Evolutionary conservation across 2,329 filamentous ascomycete species (phyloP), one percentile per base, ranked within the genome.

Genomic region (Cephalotrichum gorgonifer): DNA sequence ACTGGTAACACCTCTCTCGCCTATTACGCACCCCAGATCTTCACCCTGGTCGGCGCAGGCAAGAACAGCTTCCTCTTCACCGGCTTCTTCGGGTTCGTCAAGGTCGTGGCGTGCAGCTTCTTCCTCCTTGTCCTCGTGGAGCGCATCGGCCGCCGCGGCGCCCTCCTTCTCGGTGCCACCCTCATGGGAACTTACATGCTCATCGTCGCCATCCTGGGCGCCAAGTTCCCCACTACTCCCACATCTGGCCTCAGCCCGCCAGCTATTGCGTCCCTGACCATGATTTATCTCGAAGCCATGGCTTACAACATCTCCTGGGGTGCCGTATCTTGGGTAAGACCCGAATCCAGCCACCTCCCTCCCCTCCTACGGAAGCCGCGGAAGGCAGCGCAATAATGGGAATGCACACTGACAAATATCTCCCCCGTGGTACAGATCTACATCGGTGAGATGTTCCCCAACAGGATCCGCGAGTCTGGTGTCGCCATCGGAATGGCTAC

Each of bases 131-230:
- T 74, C 53, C 60, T 75, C 15, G 65, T 76, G 31, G 74, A 76
- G 53, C 63, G 67, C 4, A 61, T 76, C 25, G 73, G 73, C 2
- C 70, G 74, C 28, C 64, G 68, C 12, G 63, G 66, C 11, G 70
- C 72, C 0, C 68, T 78, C n/a, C 64, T 77, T 26, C 61, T 58
- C 3, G 74, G 73, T 1, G 68, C 73, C 0, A 65, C 68, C 42
- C 64, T 70, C 35, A 76, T 77, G 73, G 72, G 69, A 28, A 60
- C 60, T 1, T 75, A 72, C 56, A 75, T 76, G 72, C 67, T 76
- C 46, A 72, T 75, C 46, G 69, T 76, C 35, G 68, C 69, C 12
- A 62, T 66, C n/a, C 63, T 76, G n/a, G 65, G 72, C 15, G 65
- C 65, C 23, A 70, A 64, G 1, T 64, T 71, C 54, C 72, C 71